phyloP scores from a whole-genome alignment of 176 grass and related monocot species.

The Tillandsia leiboldiana region DNA sequence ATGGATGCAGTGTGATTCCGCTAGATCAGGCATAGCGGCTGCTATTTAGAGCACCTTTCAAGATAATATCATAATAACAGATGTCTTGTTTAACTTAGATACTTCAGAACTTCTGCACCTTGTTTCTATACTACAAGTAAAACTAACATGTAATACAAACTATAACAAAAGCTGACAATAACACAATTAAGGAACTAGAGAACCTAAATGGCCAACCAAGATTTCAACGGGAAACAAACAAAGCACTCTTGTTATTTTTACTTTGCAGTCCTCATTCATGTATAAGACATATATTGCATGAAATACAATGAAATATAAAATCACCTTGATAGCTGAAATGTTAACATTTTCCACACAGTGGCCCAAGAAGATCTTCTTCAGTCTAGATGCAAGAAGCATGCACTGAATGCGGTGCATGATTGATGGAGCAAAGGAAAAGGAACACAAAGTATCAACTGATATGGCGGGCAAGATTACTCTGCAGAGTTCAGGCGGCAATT shows the following conservation, averaged over 20 bases:
- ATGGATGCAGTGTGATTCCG: too few relatives aligned
- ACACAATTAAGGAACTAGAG: not conserved
- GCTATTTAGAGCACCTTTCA: too few relatives aligned
- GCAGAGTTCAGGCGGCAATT: constrained; percentile 79
- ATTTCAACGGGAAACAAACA: not conserved
- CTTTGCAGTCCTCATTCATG: not conserved
- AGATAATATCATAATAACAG: too few relatives aligned
- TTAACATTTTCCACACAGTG: constrained; percentile 35
- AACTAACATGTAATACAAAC: not conserved
- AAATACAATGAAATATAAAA: not conserved
- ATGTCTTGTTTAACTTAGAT: too few relatives aligned
- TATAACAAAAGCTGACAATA: not conserved
- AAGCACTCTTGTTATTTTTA: not conserved
- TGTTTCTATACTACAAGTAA: too few relatives aligned
- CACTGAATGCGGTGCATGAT: constrained; percentile 69
- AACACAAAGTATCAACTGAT: constrained; percentile 24
- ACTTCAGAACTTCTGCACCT: too few relatives aligned
- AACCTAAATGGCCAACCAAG: not conserved
- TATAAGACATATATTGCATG: not conserved
- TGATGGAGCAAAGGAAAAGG: constrained; percentile 46
- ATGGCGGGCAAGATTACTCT: constrained; percentile 49
- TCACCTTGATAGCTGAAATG: constrained; percentile 50
- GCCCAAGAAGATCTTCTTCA: constrained; percentile 36
- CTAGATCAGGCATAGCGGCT: too few relatives aligned
- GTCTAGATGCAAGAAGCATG: constrained; percentile 53